Conservation (phyloP, 352 stramenopile genomes). For the Globisporangium camurandrum region DNA sequence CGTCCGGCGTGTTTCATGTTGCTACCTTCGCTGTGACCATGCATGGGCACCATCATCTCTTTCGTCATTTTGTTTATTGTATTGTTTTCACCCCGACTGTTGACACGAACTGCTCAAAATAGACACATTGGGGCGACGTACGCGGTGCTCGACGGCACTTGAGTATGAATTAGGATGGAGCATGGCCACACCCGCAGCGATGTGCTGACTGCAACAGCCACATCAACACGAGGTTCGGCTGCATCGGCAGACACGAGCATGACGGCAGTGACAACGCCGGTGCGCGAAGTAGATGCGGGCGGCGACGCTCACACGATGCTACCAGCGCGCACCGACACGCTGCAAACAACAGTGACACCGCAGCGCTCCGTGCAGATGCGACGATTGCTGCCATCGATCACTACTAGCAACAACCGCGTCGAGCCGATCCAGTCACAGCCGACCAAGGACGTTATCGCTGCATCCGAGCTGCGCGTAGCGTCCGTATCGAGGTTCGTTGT, state of each 20-base stretch:
- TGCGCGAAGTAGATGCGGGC: neutral
- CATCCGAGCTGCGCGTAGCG: neutral
- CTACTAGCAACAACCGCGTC: neutral
- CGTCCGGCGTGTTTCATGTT: too few species aligned
- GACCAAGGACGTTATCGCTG: neutral
- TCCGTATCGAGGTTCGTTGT: neutral
- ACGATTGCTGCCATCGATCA: neutral
- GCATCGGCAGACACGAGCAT: neutral
- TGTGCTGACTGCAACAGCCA: neutral
- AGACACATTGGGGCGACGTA: too few species aligned
- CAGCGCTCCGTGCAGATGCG: too few species aligned
- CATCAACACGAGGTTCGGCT: neutral
- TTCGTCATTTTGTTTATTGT: too few species aligned
- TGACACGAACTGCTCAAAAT: too few species aligned
- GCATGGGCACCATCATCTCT: too few species aligned
- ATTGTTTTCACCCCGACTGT: too few species aligned
- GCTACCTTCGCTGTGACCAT: too few species aligned
- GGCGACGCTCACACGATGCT: neutral
- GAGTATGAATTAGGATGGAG: neutral
- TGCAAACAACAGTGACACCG: neutral
- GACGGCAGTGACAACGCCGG: neutral
- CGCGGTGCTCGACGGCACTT: too few species aligned
- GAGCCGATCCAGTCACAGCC: neutral
- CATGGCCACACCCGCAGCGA: neutral
- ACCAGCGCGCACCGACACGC: neutral